These are phyloP conservation scores for Podospora anserina DNA, from an alignment of 495 filamentous ascomycete species.

Conservation along the genomic window DNA sequence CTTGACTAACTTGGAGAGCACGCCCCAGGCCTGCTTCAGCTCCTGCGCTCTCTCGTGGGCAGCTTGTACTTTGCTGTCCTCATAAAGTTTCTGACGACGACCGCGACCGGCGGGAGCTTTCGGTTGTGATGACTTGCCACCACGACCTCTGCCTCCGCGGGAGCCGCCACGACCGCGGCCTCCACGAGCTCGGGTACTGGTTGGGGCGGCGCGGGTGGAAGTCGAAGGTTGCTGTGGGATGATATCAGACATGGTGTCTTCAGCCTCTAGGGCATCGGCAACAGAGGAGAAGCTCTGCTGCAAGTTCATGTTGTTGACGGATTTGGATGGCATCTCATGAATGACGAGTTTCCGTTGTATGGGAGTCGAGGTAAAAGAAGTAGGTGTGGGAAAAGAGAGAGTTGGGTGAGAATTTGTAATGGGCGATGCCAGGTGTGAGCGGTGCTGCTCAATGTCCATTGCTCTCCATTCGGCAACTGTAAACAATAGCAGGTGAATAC, in stretches of 20 bases:
- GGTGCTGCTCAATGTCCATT: conserved; percentile 7
- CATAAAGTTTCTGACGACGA: conserved; percentile 43
- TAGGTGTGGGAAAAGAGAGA: background rate
- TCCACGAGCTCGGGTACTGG: conserved; percentile 22
- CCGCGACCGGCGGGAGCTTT: conserved; percentile 37
- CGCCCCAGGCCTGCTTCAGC: conserved; percentile 38
- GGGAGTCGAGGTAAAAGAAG: background rate
- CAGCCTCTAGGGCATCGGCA: conserved; percentile 16
- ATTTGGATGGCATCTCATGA: background rate
- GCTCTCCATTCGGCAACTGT: conserved; percentile 3
- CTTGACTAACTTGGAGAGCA: conserved; percentile 39
- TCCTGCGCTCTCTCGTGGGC: conserved; percentile 46
- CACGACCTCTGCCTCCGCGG: conserved; percentile 25
- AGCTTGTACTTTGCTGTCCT: conserved; percentile 40
- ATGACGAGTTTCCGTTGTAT: background rate
- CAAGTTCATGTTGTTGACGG: conserved; percentile 5
- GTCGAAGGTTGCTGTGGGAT: conserved; percentile 29
- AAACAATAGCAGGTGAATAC: background rate
- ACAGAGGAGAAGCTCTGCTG: conserved; percentile 16
- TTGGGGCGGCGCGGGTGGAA: conserved; percentile 5
- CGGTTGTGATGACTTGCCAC: conserved; percentile 34
- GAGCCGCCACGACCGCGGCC: conserved; percentile 31
- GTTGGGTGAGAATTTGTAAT: conserved; percentile 2
- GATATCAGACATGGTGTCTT: conserved; percentile 27
- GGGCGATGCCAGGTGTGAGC: background rate